Evolutionary conservation across 1,284 basidiomycete genomes (phyloP), one percentile per base, ranked within the genome.

Genomic region (Cryptococcus sp.): DNA sequence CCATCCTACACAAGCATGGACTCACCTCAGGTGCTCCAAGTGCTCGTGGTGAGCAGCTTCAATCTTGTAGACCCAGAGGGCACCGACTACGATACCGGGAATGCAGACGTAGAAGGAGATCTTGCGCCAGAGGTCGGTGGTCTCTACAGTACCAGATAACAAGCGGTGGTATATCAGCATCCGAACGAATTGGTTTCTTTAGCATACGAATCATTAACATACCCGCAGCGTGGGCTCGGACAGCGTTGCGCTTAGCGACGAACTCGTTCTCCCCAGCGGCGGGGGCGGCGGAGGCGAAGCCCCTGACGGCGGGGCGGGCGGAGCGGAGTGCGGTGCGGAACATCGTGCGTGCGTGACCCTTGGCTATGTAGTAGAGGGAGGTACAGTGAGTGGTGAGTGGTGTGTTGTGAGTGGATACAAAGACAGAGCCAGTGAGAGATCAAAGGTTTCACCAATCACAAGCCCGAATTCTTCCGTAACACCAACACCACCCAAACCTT

Each of bases 71-170:
- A 69, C 70, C 73, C 74, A 78, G 45, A 65, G 40, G 17, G 63
- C 62, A 58, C 68, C 68, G 50, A 67, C 66, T 46, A 73, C 54
- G 57, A 66, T 59, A 54, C 66, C 74, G 58, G 76, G 76, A 52
- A 75, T 62, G 60, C 73, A 75, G 60, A 76, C 71, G 69, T 69
- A 78, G 66, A 71, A 74, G 62, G 66, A 68, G 70, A 76, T 70
- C 60, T 72, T 73, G 53, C 69, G 62, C 75, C 75, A 76, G 47
- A 77, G 66, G 51, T 70, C 70, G 63, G 75, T 75, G 66, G 75
- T 75, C 50, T 69, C 74, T 76, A 54, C 31, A 35, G 10, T 35
- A 35, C 25, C 25, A 25, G 6, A 25, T 6, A 25, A 25, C 39
- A 47, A 19, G 44, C 16, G 41, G 25, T 7, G 40, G 50, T 39